A percentile compares a stretch with the other conserved stretches of the same genome.
These are phyloP conservation scores for Pichia insulana DNA, from an alignment of 805 yeast genomes.

Conservation along the genomic window DNA sequence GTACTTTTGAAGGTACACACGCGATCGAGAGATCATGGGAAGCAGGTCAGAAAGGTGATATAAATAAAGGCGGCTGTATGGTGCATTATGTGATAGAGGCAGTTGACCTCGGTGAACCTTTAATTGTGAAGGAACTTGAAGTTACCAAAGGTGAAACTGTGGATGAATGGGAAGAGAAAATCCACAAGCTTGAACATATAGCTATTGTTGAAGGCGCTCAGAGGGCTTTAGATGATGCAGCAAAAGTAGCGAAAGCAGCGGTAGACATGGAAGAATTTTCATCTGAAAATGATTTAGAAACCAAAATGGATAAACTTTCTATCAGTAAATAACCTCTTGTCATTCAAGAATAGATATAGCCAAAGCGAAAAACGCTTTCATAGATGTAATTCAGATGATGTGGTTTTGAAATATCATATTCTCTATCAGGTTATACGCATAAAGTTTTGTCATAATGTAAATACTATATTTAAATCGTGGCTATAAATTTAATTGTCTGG, in stretches of 20 bases:
- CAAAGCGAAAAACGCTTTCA: too few relatives aligned
- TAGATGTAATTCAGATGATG: too few relatives aligned
- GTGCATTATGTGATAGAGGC: conserved; percentile 93
- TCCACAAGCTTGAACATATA: conserved; percentile 75
- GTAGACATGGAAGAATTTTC: not conserved
- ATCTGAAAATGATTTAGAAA: not conserved
- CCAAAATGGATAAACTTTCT: not conserved
- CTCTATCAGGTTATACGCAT: too few relatives aligned
- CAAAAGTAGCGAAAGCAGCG: not conserved
- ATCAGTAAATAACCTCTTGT: too few relatives aligned
- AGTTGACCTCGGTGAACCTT: conserved; percentile 89
- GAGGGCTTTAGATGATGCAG: conserved; percentile 26
- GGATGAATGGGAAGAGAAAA: conserved; percentile 73
- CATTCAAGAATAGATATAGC: too few relatives aligned
- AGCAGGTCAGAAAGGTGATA: conserved; percentile 81
- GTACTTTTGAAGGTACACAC: conserved; percentile 93
- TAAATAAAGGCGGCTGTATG: conserved; percentile 84
- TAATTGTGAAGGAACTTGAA: conserved; percentile 71
- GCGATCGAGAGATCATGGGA: conserved; percentile 96
- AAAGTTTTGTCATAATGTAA: too few relatives aligned
- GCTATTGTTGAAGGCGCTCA: conserved; percentile 92
- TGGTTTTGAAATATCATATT: too few relatives aligned
- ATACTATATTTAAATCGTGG: too few relatives aligned
- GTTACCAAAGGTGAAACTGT: conserved; percentile 64
- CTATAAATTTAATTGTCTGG: too few relatives aligned